These are phyloP conservation scores for Ballota nigra DNA, from an alignment of 257 asterid species.

Conservation along the genomic window DNA sequence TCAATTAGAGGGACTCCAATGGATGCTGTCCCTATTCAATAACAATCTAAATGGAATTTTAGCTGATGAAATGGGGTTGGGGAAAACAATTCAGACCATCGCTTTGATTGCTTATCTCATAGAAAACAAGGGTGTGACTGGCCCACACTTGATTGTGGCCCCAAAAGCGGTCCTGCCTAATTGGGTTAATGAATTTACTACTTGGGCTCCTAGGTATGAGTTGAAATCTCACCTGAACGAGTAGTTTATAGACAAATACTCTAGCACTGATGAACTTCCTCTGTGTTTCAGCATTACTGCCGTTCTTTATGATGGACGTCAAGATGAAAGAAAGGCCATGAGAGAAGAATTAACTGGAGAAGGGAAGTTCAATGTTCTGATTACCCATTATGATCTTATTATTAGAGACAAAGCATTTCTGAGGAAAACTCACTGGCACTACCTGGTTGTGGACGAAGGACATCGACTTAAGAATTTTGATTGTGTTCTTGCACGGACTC, in stretches of 20 bases:
- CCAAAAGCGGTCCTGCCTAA: slow-evolving; percentile 99
- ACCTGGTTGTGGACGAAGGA: slow-evolving; percentile 97
- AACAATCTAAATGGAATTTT: slow-evolving; percentile 94
- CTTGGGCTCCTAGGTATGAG: slow-evolving; percentile 91
- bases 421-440: slow-evolving; percentile 89
- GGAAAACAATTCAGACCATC: slow-evolving; percentile 96
- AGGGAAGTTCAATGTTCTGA: slow-evolving; percentile 89
- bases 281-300: slow-evolving; percentile 64
- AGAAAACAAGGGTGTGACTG: slow-evolving; percentile 89
- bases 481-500: slow-evolving; percentile 90
- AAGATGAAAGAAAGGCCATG: slow-evolving; percentile 91
- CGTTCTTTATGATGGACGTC: slow-evolving; percentile 93
- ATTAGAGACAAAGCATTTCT: slow-evolving; percentile 90
- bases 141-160: slow-evolving; percentile 99
- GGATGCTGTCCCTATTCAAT: slow-evolving; percentile 97
- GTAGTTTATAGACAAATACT: slow-evolving; percentile 28
- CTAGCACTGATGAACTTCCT: slow-evolving; percentile 32
- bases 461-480: slow-evolving; percentile 92
- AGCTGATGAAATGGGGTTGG: slow-evolving; percentile 99
- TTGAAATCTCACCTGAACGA: background rate
- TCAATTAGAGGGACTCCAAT: slow-evolving; percentile 98
- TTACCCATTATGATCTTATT: slow-evolving; percentile 95
- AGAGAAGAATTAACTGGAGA: slow-evolving; percentile 88
- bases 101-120: slow-evolving; percentile 89
- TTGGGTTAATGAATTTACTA: slow-evolving; percentile 82